phyloP scores from a whole-genome alignment of 2,329 filamentous ascomycete species.

The Sporothrix variecibatus region DNA sequence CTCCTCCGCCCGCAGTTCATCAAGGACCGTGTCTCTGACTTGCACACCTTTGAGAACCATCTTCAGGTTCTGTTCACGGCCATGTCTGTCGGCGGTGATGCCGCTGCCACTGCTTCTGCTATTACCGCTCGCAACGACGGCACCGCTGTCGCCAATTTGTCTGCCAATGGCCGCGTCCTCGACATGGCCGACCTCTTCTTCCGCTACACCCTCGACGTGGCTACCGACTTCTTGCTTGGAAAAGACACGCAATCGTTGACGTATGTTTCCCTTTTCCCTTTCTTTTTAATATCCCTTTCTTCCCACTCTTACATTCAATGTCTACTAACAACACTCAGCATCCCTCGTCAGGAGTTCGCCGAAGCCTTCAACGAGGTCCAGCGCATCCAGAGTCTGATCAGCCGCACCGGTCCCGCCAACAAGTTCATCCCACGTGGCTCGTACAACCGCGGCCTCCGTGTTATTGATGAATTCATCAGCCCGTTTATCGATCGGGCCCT shows the following conservation, averaged over 20 bases:
- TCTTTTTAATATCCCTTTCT: too few species aligned
- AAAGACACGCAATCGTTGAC: slow-evolving; percentile 67
- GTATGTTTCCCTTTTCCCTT: slow-evolving; percentile 38
- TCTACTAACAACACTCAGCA: slow-evolving; percentile 39
- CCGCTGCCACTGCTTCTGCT: slow-evolving; percentile 58
- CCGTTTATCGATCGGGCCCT: slow-evolving; percentile 76
- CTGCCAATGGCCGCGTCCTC: slow-evolving; percentile 63
- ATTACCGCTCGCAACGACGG: slow-evolving; percentile 60
- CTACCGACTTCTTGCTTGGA: slow-evolving; percentile 85
- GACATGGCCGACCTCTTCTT: slow-evolving; percentile 79
- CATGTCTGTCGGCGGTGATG: slow-evolving; percentile 60
- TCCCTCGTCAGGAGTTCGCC: slow-evolving; percentile 69
- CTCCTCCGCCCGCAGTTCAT: slow-evolving; percentile 85
- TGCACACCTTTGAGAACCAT: slow-evolving; percentile 79
- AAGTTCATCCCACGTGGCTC: slow-evolving; percentile 62
- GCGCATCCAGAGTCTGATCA: slow-evolving; percentile 67
- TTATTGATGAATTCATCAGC: slow-evolving; percentile 75
- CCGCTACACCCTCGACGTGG: slow-evolving; percentile 79
- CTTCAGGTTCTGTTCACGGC: slow-evolving; percentile 71
- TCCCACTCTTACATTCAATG: not conserved
- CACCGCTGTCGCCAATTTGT: slow-evolving; percentile 59
- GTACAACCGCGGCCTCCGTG: slow-evolving; percentile 65
- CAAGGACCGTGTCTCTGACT: slow-evolving; percentile 78
- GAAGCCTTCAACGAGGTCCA: slow-evolving; percentile 80
- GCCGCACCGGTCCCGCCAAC: slow-evolving; percentile 65